Percentiles rank a stretch among this genome's conserved stretches.
phyloP scores from a whole-genome alignment of 1,284 basidiomycete genomes.

The Irpex sp. region DNA sequence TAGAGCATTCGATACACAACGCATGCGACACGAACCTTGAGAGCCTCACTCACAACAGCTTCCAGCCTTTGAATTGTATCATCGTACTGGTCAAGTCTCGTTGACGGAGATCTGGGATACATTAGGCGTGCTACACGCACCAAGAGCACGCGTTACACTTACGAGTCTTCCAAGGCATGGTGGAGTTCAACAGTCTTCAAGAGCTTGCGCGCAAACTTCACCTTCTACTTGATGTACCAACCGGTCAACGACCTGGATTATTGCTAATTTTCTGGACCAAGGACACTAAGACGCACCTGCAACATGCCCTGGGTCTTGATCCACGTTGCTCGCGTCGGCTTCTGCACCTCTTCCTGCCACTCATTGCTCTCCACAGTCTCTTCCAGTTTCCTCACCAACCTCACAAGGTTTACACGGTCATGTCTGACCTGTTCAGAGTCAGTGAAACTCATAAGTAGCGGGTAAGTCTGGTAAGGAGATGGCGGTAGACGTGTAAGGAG shows the following conservation, averaged over 20 bases:
- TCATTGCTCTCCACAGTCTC: conserved; percentile 45
- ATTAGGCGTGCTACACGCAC: neutral
- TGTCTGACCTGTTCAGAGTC: conserved; percentile 43
- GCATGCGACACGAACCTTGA: conserved; percentile 35
- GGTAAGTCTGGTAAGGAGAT: neutral
- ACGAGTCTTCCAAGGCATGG: conserved; percentile 41
- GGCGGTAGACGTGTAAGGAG: neutral
- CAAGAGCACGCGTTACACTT: conserved; percentile 20
- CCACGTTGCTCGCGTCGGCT: conserved; percentile 38
- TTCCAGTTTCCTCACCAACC: conserved; percentile 61
- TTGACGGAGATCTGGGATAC: conserved; percentile 7
- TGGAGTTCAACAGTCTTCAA: conserved; percentile 53
- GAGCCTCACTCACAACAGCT: conserved; percentile 41
- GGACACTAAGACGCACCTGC: conserved; percentile 40
- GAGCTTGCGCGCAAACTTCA: conserved; percentile 57
- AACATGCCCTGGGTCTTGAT: conserved; percentile 53
- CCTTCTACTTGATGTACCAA: conserved; percentile 42
- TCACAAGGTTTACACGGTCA: conserved; percentile 65
- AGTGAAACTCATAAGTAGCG: conserved; percentile 21
- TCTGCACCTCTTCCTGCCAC: conserved; percentile 38
- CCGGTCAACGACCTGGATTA: neutral
- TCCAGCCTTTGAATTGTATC: conserved; percentile 53
- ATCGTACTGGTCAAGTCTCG: conserved; percentile 39
- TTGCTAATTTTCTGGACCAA: neutral
- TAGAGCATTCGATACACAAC: too few species aligned